Base-by-base conservation (phyloP, 2,329 filamentous ascomycete genomes). In the Salinomyces thailandicus region DNA sequence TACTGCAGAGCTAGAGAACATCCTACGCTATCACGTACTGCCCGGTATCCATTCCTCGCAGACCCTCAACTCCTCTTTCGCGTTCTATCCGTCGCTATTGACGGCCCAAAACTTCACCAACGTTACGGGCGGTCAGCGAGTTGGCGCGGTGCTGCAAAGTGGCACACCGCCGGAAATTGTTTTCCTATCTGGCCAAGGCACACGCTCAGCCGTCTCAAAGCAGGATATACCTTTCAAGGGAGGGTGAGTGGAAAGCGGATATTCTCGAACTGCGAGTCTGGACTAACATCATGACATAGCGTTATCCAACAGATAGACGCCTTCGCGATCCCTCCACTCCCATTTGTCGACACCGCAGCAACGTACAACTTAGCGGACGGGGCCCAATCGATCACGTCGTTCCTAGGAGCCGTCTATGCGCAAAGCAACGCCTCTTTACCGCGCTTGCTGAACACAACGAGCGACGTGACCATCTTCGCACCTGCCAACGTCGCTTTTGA, bases 11-110 rank as follows among this genome's bases (percentile, higher is more conserved):
- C 62, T 81, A 1, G 54, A 63, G 2, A 55, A 55, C 18, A 67
- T 82, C 34, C 63, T 83, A 20, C 59, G 66, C 18, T 84, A 84
- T 58, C 79, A 85, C 53, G 66, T 82, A 34, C 59, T 83, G 28
- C 63, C 65, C 31, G 68, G 67, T 31, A 63, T 63, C 5, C 44
- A 43, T 36, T 35, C 39, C 16, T 31, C 42, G n/a, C 24, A 37
- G n/a, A 39, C 37, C n/a, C 27, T 43, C 19, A 42, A 41, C 31
- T 37, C 38, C 3, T 15, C 14, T 8, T 58, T 72, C 22, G 41
- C 54, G 2, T 65, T 69, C 37, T 54, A 62, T 20, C 52, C 62
- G 18, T 70, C 67, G 1, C 59, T 71, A 13, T 58, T 74, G 31
- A 59, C 51, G 5, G 55, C 60, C 26, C 22, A 57, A 7, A 51